Evolutionary conservation across 129 eudicot species (phyloP).

Genomic region (Deinandra increscens): DNA sequence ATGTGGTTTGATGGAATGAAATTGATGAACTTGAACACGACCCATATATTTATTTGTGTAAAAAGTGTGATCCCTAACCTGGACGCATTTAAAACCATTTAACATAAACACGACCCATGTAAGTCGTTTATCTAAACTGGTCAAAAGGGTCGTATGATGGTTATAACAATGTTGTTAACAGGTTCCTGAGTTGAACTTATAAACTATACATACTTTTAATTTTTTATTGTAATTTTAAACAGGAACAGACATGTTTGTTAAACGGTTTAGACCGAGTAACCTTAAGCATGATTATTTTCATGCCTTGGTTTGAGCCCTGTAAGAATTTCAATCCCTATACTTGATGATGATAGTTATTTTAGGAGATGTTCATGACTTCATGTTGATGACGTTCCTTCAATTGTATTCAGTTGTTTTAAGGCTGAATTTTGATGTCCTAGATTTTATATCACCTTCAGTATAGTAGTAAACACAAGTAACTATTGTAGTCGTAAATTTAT

Average conservation of each 20-base stretch:
- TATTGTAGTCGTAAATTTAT: too few species aligned
- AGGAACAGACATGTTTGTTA: not conserved
- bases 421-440: not conserved
- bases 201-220: not conserved
- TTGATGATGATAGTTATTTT: constrained; percentile 5
- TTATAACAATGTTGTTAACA: not conserved
- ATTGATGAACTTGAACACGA: not conserved
- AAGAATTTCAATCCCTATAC: not conserved
- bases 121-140: not conserved
- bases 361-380: not conserved
- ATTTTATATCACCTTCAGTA: not conserved
- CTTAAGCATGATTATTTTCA: too few species aligned
- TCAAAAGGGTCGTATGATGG: not conserved
- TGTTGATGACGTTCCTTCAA: constrained; percentile 12
- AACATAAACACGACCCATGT: not conserved
- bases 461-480: not conserved
- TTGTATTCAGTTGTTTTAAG: not conserved
- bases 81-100: not conserved
- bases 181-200: not conserved
- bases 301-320: too few species aligned
- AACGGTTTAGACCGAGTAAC: too few species aligned
- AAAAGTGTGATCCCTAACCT: not conserved
- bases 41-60: not conserved
- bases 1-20: not conserved
- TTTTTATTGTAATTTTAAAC: not conserved